Evolutionary conservation across 1,139 yeast species (phyloP), one percentile per base, ranked within the genome.

Genomic region (Yamadazyma diospyri): DNA sequence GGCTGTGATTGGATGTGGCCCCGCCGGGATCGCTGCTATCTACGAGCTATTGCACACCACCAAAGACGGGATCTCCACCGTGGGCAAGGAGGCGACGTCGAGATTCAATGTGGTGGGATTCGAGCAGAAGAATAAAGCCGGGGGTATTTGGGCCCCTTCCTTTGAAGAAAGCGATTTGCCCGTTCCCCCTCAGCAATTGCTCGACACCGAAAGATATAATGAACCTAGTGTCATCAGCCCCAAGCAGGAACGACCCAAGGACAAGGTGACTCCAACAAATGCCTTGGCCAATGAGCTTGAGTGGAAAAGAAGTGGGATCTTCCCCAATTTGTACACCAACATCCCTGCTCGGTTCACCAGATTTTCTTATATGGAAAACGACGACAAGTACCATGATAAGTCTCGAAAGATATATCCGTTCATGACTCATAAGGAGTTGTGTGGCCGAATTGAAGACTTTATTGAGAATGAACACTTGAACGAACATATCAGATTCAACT

Each of bases 241-340:
- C 1, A 25, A 30, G 5, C 42, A 38, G 7, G 29, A 34, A 2
- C 33, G 44, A 5, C 62, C 64, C 2, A 36, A 32, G 3, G 47
- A 46, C 13, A 40, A 47, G 3, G 32, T 27, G 6, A 29, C 34
- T 2, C 27, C 37, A 5, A 40, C 35, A 3, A 39, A 43, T 27
- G 23, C 38, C 6, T 34, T 32, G 3, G 44, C 42, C 4, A 39
- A 46, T 13, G 53, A 55, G 9, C 39, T 56, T 15, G 62, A 56
- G 42, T 70, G 76, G 78, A 57, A 49, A 25, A 46, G 50, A 25
- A 57, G 66, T 39, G 76, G 72, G 5, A 60, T 70, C 16, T 71
- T 61, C 41, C 61, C 63, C 20, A 56, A 61, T 31, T 51, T 72
- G 16, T 72, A 61, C 48, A 68, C 76, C 21, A 72, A 72, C 39